phyloP scores from a whole-genome alignment of 305 asterid species.

The Caryopteris hybrid region DNA sequence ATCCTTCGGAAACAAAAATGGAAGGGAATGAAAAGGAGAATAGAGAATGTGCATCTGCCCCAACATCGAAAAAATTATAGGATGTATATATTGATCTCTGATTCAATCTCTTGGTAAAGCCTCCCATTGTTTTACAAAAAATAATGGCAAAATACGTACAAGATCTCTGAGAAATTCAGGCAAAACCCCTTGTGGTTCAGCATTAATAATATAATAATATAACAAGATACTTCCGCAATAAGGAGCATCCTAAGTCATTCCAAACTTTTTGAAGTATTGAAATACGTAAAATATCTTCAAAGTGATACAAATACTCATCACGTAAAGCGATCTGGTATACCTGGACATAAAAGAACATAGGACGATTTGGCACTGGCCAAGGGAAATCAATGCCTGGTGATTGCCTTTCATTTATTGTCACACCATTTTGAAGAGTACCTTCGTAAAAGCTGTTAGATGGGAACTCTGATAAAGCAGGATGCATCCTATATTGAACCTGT shows the following conservation, averaged over 20 bases:
- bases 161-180: background rate
- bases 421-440: constrained; percentile 99
- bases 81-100: background rate
- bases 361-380: constrained; percentile 99
- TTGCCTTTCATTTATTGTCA: constrained; percentile 87
- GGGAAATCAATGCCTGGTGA: constrained; percentile 99
- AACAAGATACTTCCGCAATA: constrained; percentile 10
- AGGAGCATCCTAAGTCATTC: background rate
- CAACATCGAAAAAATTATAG: constrained; percentile 5
- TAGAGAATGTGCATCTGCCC: constrained; percentile 3
- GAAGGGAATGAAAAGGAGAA: constrained; percentile 5
- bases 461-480: constrained; percentile 96
- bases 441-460: constrained; percentile 99
- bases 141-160: background rate
- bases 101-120: background rate
- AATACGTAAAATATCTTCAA: background rate
- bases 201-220: constrained; percentile 1
- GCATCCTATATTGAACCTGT: constrained; percentile 99
- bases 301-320: constrained; percentile 4
- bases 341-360: constrained; percentile 99
- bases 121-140: background rate
- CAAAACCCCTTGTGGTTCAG: background rate
- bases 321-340: constrained; percentile 33
- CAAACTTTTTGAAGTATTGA: constrained; percentile 3
- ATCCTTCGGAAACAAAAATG: constrained; percentile 7